Base-by-base conservation (phyloP, 2,329 filamentous ascomycete genomes). In the Eurotiales sp. region DNA sequence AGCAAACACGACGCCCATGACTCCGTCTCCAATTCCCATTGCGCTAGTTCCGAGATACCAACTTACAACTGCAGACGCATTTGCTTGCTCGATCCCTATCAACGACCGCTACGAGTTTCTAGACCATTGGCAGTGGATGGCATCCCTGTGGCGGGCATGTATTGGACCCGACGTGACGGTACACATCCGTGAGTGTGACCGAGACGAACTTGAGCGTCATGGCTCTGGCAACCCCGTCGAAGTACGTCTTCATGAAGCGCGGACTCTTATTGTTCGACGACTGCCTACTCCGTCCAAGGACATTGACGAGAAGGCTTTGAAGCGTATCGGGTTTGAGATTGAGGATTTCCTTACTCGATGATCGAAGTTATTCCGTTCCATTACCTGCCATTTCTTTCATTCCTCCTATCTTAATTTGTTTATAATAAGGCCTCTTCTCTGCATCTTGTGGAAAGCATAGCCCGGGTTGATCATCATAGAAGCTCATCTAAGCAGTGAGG, bases 101-200 rank as follows among this genome's bases (percentile, higher is more conserved):
- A 74, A 78, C 15, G 90, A 95, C 64, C 77, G 79, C 6, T 96
- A 95, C 67, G 81, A 83, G 14, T 84, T 88, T 0, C 79, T 87
- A n/a, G 90, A 95, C 61, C 92, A 97, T 72, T 97, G 92, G 90
- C 88, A 95, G 68, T 97, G 92, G 92, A 90, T 93, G 77, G 92
- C 92, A 30, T 92, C 88, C 39, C 80, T 96, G 19, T 97, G 92
- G 92, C 84, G 91, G 8, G 89, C 90, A 8, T 87, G 88, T 49
- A 79, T 91, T 1, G 89, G 87, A 0, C 84, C 92, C 0, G 92
- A 97, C 55, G 68, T 76, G 46, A 76, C 73, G 0, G 65, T 77
- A 11, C 72, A 73, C 47, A 67, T 76, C 42, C 67, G 69, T 4
- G 69, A 74, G 32, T 68, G 68, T 43, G 64, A 67, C 15, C 65